Percentiles rank a stretch among this genome's conserved stretches.
Evolutionary conservation across 345 rosid genomes (phyloP).

Genomic region (Corchorus capsularis): DNA sequence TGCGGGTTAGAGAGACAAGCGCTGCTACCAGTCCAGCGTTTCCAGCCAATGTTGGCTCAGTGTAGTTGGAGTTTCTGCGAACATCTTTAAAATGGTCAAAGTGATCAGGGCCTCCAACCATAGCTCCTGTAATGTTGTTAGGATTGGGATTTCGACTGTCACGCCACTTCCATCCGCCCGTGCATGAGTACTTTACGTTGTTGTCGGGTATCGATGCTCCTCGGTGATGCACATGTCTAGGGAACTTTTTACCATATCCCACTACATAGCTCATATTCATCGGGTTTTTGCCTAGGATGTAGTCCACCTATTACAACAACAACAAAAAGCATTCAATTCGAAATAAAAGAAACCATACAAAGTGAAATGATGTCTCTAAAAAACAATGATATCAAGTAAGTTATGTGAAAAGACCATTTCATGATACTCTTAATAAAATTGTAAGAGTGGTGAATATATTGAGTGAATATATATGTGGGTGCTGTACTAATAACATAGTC

Average conservation of each 20-base stretch:
- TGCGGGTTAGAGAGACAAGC: slow-evolving; percentile 64
- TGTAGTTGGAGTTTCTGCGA: slow-evolving; percentile 52
- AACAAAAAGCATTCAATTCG: background rate
- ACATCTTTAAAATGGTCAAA: slow-evolving; percentile 67
- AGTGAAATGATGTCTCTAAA: background rate
- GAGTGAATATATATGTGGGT: too few relatives aligned
- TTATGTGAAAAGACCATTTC: too few relatives aligned
- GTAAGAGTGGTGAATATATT: too few relatives aligned
- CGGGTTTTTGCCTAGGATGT: slow-evolving; percentile 86
- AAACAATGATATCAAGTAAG: too few relatives aligned
- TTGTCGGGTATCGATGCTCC: slow-evolving; percentile 74
- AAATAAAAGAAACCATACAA: too few relatives aligned
- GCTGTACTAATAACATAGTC: too few relatives aligned
- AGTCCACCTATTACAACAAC: slow-evolving; percentile 46
- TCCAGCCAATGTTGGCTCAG: slow-evolving; percentile 82
- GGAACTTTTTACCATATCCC: slow-evolving; percentile 71
- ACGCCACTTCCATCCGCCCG: slow-evolving; percentile 67
- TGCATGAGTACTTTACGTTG: slow-evolving; percentile 62
- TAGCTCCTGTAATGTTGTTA: slow-evolving; percentile 76
- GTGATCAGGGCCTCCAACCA: slow-evolving; percentile 85
- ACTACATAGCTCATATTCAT: slow-evolving; percentile 83
- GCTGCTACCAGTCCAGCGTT: slow-evolving; percentile 86
- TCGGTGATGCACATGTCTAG: slow-evolving; percentile 76
- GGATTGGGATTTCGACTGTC: slow-evolving; percentile 61
- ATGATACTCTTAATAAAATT: background rate